These are phyloP conservation scores for Daldinia sp. DNA, from an alignment of 2,329 filamentous ascomycete species.

Conservation along the genomic window DNA sequence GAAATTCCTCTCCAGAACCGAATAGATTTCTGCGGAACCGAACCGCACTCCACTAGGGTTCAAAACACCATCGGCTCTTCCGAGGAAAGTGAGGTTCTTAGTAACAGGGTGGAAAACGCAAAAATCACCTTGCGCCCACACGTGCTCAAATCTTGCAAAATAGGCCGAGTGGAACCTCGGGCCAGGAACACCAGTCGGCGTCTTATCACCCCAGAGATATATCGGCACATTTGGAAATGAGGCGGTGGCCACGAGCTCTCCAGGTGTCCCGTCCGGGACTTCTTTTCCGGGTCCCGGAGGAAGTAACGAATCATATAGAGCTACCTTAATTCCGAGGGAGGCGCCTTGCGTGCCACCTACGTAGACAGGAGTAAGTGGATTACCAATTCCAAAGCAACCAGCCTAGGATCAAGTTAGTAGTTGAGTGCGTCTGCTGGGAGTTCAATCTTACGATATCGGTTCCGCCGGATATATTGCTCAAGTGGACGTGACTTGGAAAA, in stretches of 20 bases:
- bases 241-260: slow-evolving; percentile 75
- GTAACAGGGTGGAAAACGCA: slow-evolving; percentile 74
- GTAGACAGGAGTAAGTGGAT: slow-evolving; percentile 73
- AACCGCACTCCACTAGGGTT: slow-evolving; percentile 84
- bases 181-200: slow-evolving; percentile 53
- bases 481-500: slow-evolving; percentile 72
- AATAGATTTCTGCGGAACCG: slow-evolving; percentile 82
- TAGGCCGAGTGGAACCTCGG: slow-evolving; percentile 68
- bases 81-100: slow-evolving; percentile 70
- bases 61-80: slow-evolving; percentile 78
- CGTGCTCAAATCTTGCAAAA: slow-evolving; percentile 69
- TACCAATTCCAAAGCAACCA: slow-evolving; percentile 69
- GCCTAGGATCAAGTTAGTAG: slow-evolving; percentile 51
- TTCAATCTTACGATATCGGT: slow-evolving; percentile 72
- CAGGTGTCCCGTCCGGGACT: slow-evolving; percentile 68
- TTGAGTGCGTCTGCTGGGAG: background rate
- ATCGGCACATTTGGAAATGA: slow-evolving; percentile 81
- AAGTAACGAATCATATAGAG: slow-evolving; percentile 70
- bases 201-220: slow-evolving; percentile 67
- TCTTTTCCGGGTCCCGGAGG: slow-evolving; percentile 54
- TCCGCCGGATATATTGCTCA: slow-evolving; percentile 79
- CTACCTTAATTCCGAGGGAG: slow-evolving; percentile 59
- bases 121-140: slow-evolving; percentile 88
- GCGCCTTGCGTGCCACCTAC: slow-evolving; percentile 62
- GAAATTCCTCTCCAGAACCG: slow-evolving; percentile 73